Percentiles rank a stretch among this genome's conserved stretches.
phyloP scores from a whole-genome alignment of 768 basidiomycete genomes.

The Suillus fuscotomentosus region DNA sequence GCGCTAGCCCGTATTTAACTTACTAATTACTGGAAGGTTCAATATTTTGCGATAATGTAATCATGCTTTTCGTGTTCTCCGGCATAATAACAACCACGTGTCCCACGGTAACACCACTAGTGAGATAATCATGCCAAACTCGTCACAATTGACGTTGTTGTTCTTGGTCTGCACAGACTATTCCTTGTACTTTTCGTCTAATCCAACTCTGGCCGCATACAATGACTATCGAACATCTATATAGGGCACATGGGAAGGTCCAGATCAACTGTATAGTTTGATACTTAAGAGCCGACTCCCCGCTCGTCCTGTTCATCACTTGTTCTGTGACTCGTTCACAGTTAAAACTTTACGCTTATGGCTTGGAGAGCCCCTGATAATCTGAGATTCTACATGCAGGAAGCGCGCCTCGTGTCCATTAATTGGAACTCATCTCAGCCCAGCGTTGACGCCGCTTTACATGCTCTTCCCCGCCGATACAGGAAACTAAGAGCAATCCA shows the following conservation, averaged over 20 bases:
- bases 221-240: neutral
- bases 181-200: neutral
- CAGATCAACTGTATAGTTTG: neutral
- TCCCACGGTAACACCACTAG: neutral
- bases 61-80: neutral
- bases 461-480: conserved; percentile 46
- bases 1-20: conserved; percentile 14
- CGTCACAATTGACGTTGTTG: neutral
- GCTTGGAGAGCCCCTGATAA: conserved; percentile 38
- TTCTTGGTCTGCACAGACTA: neutral
- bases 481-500: conserved; percentile 53
- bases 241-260: neutral
- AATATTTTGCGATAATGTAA: neutral
- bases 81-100: neutral
- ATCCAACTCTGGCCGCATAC: neutral
- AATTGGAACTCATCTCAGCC: conserved; percentile 32
- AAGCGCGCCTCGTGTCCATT: conserved; percentile 46
- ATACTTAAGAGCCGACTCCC: neutral
- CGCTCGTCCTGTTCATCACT: neutral
- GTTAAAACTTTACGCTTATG: conserved; percentile 15
- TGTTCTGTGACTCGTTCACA: neutral
- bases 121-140: neutral
- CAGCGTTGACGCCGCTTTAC: conserved; percentile 24
- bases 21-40: neutral
- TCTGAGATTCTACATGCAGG: conserved; percentile 46